Evolutionary conservation across 345 rosid species (phyloP), one percentile per base, ranked within the genome.

Genomic region (Gossypium turneri): DNA sequence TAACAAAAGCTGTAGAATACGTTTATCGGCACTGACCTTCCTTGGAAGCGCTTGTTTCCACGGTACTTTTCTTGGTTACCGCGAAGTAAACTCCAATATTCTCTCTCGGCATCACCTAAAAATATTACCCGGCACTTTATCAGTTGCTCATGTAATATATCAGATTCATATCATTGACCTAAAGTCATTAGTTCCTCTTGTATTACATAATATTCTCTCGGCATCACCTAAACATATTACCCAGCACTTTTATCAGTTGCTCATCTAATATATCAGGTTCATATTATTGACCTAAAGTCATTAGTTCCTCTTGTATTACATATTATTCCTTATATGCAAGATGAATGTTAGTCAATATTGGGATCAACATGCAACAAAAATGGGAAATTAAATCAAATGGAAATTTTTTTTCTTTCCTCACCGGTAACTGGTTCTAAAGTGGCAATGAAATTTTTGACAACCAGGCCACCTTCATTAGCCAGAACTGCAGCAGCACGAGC

Each of bases 401-500:
- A 62, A 6, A 34, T 4, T 0, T 0, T 4, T 29, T 13, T 22
- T 56, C 41, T 19, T 9, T 38, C 53, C 87, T 12, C 79, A 95
- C 99, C 99, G 10, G 92, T 82, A 55, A 93, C 83, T n/a, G 99
- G 98, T 83, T 95, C 99, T 69, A 95, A 80, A 34, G 80, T 79
- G 60, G 88, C 94, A 55, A 91, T 61, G 65, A 81, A 91, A 77
- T 91, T 93, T 85, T 95, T 95, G 84, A 93, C 94, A 0, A 76
- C 15, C 57, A 95, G 75, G 44, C 98, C 98, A 29, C 87, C 97
- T 85, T 91, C 96, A 79, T 89, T 77, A 57, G 98, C 85, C 73
- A 95, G 83, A 62, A 89, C 98, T 47, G 98, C 98, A 58, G 94
- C 98, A 61, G 97, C 97, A 45, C 99, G 94, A 67, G 98, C 98